phyloP scores from a whole-genome alignment of 2,329 filamentous ascomycete species.

The Aspergillus calidoustus region DNA sequence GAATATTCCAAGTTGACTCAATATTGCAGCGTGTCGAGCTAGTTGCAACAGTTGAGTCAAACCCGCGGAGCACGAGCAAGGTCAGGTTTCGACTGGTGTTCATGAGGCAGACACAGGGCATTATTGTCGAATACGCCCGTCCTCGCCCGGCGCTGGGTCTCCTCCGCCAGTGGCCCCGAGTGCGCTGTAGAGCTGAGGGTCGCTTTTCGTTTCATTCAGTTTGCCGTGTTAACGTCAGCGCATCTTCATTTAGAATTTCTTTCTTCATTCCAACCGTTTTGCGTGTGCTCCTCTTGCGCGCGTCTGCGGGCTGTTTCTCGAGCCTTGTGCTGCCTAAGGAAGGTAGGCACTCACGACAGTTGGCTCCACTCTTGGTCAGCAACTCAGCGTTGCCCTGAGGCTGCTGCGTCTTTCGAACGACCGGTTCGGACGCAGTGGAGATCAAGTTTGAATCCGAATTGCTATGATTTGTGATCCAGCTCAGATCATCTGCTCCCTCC shows the following conservation, averaged over 20 bases:
- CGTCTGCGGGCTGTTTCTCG: not conserved
- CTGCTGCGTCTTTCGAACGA: not conserved
- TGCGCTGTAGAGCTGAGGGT: not conserved
- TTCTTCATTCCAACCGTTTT: not conserved
- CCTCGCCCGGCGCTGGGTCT: not conserved
- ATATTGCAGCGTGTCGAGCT: not conserved
- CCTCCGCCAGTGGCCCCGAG: not conserved
- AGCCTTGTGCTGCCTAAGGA: not conserved
- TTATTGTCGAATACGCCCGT: conserved; percentile 4
- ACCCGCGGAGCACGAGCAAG: not conserved
- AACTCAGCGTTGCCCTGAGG: not conserved
- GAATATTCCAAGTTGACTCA: not conserved
- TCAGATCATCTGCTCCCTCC: not conserved
- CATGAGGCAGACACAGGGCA: conserved; percentile 5
- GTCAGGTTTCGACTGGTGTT: not conserved
- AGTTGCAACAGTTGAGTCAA: not conserved
- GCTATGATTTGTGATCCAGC: not conserved
- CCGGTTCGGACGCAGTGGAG: not conserved
- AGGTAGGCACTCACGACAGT: not conserved
- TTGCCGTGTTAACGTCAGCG: not conserved
- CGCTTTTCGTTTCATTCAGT: not conserved
- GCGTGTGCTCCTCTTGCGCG: not conserved
- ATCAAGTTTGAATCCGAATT: not conserved
- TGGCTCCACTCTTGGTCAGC: not conserved
- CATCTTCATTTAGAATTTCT: not conserved